Evolutionary conservation across 768 basidiomycete genomes (phyloP), one percentile per base, ranked within the genome.

Genomic region (Lentinula boryana): DNA sequence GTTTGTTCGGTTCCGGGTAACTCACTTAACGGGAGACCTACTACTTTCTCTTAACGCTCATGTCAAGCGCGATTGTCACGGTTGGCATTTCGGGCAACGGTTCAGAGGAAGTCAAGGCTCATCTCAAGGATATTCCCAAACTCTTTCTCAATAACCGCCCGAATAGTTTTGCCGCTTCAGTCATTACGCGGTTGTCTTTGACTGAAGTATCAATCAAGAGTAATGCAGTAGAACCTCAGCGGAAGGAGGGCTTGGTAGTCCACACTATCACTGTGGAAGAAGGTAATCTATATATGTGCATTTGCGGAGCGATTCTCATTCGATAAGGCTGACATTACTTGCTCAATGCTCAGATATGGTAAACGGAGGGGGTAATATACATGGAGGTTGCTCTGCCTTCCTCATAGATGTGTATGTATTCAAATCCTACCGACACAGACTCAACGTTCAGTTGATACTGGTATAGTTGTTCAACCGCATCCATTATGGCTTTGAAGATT

Each of bases 361-460:
- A 18, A 76, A 76, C 40, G 60, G 48, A 31, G 10, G 53, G 18
- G 33, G 33, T 12, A 55, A n/a, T 5, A 38, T 40, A 33, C 38
- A 40, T 21, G 76, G 76, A 6, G 76, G 69, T 10, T 76, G 74
- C 53, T 63, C 66, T 13, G 74, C 68, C 6, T 59, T 69, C 43
- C 61, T 75, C 21, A 67, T 76, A 53, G 73, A 75, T 64, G 62
- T 65, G 75, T 68, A 32, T 31, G 69, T 69, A n/a, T 33, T 3
- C 10, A 44, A 16, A 13, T 16, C 7, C 35, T 32, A 36, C 13
- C 15, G 23, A 7, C 6, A 32, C 16, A 23, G 15, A 44, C 27
- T 36, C 16, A 21, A 56, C 10, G 12, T 23, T 21, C 5, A 23
- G 27, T 7, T 21, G 10, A 56, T 8, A 10, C 38, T n/a, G 12